These are phyloP conservation scores for Wallacemonas sp. DNA, from an alignment of 208 protist species.

Conservation along the genomic window DNA sequence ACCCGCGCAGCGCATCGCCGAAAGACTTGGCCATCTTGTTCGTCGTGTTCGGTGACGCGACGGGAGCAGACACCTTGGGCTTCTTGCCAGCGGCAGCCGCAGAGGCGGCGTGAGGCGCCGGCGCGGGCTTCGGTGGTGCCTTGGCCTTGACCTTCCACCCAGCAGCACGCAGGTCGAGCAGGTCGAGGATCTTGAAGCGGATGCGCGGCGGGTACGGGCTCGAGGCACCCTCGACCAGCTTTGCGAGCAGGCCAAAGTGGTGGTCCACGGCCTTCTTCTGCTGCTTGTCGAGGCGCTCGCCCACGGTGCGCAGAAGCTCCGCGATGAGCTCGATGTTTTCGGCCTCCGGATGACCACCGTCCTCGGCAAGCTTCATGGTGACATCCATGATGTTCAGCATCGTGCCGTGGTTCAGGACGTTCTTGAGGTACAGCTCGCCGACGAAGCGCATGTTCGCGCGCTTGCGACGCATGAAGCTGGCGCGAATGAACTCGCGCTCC, in stretches of 20 bases:
- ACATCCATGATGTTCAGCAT: slow-evolving; percentile 75
- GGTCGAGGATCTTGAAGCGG: slow-evolving; percentile 87
- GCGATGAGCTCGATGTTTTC: slow-evolving; percentile 84
- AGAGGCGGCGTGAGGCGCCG: neutral
- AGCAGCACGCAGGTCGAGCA: slow-evolving; percentile 75
- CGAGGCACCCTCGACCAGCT: slow-evolving; percentile 44
- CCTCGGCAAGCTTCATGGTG: slow-evolving; percentile 49
- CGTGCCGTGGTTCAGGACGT: slow-evolving; percentile 63
- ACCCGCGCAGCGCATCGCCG: slow-evolving; percentile 1
- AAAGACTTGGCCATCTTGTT: slow-evolving; percentile 20
- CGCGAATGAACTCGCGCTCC: slow-evolving; percentile 53
- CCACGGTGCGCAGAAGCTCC: slow-evolving; percentile 74
- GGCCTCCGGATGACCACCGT: slow-evolving; percentile 45
- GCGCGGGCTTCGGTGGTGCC: slow-evolving; percentile 11
- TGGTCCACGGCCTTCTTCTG: slow-evolving; percentile 49
- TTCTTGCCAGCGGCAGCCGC: neutral
- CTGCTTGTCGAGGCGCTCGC: slow-evolving; percentile 62
- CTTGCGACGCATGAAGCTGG: slow-evolving; percentile 82
- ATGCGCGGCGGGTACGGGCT: slow-evolving; percentile 78
- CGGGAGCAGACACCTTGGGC: neutral
- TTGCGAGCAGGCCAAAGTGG: slow-evolving; percentile 58
- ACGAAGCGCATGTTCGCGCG: slow-evolving; percentile 89
- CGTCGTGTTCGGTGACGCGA: neutral
- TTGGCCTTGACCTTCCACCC: slow-evolving; percentile 47
- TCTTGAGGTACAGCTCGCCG: slow-evolving; percentile 79